These are phyloP conservation scores for Lepidium campestre DNA, from an alignment of 441 rosid species.

Conservation along the genomic window DNA sequence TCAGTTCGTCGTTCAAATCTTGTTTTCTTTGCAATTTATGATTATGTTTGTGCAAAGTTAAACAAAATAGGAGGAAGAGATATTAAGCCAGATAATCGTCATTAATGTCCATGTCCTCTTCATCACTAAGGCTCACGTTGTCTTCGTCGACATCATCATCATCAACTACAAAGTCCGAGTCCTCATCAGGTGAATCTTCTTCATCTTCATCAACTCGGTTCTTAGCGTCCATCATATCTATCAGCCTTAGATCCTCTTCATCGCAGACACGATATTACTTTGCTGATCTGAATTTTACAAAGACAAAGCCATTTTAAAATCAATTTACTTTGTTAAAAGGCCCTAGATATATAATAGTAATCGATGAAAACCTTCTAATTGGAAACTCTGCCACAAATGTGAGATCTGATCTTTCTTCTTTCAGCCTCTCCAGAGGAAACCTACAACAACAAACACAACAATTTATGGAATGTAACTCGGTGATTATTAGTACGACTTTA, in stretches of 20 bases:
- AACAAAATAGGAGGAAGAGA: too few relatives aligned
- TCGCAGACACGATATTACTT: neutral
- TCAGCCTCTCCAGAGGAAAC: constrained; percentile 9
- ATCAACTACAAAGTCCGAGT: neutral
- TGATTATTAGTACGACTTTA: neutral
- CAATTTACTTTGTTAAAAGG: neutral
- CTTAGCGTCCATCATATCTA: constrained; percentile 22
- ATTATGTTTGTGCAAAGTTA: too few relatives aligned
- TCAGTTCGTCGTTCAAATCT: too few relatives aligned
- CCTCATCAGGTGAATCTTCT: neutral
- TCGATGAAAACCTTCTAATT: neutral
- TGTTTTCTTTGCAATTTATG: too few relatives aligned
- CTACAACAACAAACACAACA: constrained; percentile 7
- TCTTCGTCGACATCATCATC: too few relatives aligned
- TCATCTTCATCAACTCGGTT: neutral
- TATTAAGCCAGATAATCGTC: too few relatives aligned
- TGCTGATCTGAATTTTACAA: constrained; percentile 1
- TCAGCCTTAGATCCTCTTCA: constrained; percentile 17
- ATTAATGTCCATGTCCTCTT: too few relatives aligned
- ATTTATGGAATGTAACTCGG: neutral
- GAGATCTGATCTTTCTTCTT: constrained; percentile 5
- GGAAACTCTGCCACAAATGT: constrained; percentile 3
- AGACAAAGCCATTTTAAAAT: neutral
- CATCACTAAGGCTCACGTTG: too few relatives aligned
- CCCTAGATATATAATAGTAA: neutral